Evolutionary conservation across 2,329 filamentous ascomycete genomes (phyloP).

Genomic region (Fusarium multiceps): DNA sequence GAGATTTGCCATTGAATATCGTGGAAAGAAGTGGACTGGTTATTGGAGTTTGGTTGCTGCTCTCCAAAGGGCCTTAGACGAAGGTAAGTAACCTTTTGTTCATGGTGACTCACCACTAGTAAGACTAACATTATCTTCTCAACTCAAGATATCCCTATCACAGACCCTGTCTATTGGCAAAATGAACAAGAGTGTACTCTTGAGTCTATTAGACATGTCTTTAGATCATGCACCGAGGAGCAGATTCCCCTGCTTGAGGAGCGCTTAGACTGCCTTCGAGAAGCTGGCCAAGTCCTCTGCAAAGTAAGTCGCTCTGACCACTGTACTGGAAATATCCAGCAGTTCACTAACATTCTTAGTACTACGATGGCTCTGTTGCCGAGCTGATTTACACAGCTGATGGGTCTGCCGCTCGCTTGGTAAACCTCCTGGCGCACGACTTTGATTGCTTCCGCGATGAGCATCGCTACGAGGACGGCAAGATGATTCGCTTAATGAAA

Average conservation of each 20-base stretch:
- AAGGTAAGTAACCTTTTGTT: constrained; percentile 62
- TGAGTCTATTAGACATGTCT: constrained; percentile 78
- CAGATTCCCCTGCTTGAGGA: constrained; percentile 86
- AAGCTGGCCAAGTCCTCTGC: constrained; percentile 83
- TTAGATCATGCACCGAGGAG: constrained; percentile 87
- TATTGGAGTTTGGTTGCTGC: constrained; percentile 95
- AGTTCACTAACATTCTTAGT: constrained; percentile 57
- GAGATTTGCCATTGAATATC: constrained; percentile 85
- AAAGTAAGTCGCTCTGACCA: constrained; percentile 64
- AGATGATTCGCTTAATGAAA: constrained; percentile 85
- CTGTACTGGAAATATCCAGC: no score
- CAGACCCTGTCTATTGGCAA: constrained; percentile 87
- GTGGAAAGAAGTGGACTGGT: constrained; percentile 85
- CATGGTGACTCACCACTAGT: background rate
- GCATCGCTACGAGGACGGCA: constrained; percentile 76
- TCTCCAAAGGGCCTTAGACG: constrained; percentile 86
- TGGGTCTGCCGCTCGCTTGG: constrained; percentile 82
- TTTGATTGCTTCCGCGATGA: constrained; percentile 91
- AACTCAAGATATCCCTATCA: constrained; percentile 81
- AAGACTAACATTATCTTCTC: constrained; percentile 3
- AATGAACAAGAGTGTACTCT: constrained; percentile 80
- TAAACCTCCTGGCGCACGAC: constrained; percentile 84
- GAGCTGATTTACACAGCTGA: constrained; percentile 80
- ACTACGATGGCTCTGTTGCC: constrained; percentile 79
- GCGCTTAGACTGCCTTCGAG: constrained; percentile 80